Evolutionary conservation across 129 eudicot genomes (phyloP).

Genomic region (Rutidosis leptorrhynchoides): DNA sequence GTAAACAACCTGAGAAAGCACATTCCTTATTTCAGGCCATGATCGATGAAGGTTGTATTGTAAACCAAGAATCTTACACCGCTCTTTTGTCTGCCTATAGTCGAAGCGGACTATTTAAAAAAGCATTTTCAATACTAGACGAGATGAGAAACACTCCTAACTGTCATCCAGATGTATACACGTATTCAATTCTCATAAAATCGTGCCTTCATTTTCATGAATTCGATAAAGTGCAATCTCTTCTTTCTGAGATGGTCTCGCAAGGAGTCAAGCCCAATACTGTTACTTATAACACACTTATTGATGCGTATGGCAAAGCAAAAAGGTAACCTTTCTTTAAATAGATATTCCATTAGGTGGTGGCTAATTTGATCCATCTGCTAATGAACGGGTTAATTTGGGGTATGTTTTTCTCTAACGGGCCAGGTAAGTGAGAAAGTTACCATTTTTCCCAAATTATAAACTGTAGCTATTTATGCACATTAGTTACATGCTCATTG

Average conservation of each 20-base stretch:
- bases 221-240: constrained; percentile 55
- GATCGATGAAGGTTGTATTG: constrained; percentile 83
- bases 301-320: constrained; percentile 94
- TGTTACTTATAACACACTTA: constrained; percentile 82
- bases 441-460: background rate
- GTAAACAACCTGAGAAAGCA: constrained; percentile 95
- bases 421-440: background rate
- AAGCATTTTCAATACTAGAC: constrained; percentile 75
- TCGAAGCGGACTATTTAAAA: constrained; percentile 68
- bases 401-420: background rate
- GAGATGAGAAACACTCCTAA: constrained; percentile 64
- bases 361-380: background rate
- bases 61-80: constrained; percentile 71
- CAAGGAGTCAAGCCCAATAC: constrained; percentile 83
- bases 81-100: constrained; percentile 94
- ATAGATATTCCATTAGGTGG: background rate
- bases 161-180: constrained; percentile 81
- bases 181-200: constrained; percentile 86
- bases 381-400: background rate
- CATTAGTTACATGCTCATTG: no score
- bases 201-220: constrained; percentile 79
- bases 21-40: constrained; percentile 61
- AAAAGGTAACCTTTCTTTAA: constrained; percentile 46
- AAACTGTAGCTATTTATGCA: no score
- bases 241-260: constrained; percentile 75